These are phyloP conservation scores for Sporothrix schenckii DNA, from an alignment of 2,329 filamentous ascomycete species.

Conservation along the genomic window DNA sequence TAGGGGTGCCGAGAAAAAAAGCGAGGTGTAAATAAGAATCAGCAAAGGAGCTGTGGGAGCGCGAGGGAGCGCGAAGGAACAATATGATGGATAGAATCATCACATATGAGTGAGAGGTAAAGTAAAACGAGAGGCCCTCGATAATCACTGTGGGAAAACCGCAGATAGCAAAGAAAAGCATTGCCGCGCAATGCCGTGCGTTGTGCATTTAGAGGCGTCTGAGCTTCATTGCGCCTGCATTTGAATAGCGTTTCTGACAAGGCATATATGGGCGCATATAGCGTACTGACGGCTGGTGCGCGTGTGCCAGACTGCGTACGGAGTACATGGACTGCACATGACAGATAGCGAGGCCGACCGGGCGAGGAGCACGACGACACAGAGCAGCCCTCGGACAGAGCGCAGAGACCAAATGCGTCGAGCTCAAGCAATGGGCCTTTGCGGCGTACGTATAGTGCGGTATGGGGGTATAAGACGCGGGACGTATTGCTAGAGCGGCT, in stretches of 20 bases:
- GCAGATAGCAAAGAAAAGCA: not conserved
- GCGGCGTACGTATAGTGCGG: constrained; percentile 27
- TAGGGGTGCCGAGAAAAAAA: constrained; percentile 2
- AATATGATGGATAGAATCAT: not conserved
- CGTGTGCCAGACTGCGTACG: not conserved
- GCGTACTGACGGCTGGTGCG: not conserved
- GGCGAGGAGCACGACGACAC: not conserved
- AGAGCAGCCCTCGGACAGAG: not conserved
- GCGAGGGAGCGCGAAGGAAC: constrained; percentile 17
- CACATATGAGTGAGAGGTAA: not conserved
- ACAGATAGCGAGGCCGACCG: not conserved
- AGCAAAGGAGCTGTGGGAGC: not conserved
- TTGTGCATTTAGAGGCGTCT: not conserved
- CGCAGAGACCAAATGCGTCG: not conserved
- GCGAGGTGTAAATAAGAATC: constrained; percentile 11
- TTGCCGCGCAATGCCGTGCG: constrained; percentile 24
- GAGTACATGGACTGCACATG: not conserved
- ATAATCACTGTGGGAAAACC: not conserved
- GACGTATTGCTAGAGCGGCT: constrained; percentile 23
- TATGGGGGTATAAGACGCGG: constrained; percentile 29
- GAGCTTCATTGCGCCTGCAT: not conserved
- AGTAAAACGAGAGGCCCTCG: not conserved
- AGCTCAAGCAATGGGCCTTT: not conserved
- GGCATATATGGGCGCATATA: constrained; percentile 11
- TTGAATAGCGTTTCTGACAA: not conserved